phyloP scores from a whole-genome alignment of 2,329 filamentous ascomycete species.

The Cytospora schulzeri region DNA sequence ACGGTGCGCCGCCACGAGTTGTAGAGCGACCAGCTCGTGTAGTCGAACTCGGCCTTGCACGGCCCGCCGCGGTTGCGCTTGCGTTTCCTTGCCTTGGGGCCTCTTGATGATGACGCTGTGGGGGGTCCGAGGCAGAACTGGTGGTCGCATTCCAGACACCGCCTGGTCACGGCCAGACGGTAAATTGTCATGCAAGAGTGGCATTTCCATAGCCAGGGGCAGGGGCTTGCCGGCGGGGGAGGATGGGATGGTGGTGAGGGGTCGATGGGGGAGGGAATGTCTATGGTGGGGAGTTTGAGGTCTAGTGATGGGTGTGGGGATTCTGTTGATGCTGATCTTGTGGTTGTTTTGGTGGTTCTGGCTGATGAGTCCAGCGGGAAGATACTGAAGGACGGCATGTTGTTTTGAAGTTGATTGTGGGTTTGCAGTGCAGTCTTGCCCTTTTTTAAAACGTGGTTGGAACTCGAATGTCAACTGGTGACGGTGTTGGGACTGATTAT shows the following conservation, averaged over 20 bases:
- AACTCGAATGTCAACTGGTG: too few species aligned
- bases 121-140: conserved; percentile 35
- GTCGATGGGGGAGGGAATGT: conserved; percentile 10
- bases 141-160: conserved; percentile 44
- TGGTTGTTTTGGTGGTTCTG: not conserved
- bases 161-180: conserved; percentile 38
- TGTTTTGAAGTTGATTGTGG: not conserved
- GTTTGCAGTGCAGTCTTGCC: too few species aligned
- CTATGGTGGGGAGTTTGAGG: not conserved
- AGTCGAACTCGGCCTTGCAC: conserved; percentile 40
- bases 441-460: not conserved
- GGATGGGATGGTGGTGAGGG: conserved; percentile 15
- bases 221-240: conserved; percentile 10
- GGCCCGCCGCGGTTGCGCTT: conserved; percentile 21
- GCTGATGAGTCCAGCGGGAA: not conserved
- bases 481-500: not conserved
- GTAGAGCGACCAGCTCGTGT: conserved; percentile 35
- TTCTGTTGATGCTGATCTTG: not conserved
- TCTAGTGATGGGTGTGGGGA: not conserved
- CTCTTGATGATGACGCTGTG: conserved; percentile 25
- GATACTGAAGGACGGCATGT: not conserved
- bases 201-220: conserved; percentile 40
- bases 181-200: conserved; percentile 35
- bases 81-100: conserved; percentile 16
- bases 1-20: conserved; percentile 37